Base-by-base conservation (phyloP, 2,329 filamentous ascomycete genomes). In the Ceratocystiopsis minuta region DNA sequence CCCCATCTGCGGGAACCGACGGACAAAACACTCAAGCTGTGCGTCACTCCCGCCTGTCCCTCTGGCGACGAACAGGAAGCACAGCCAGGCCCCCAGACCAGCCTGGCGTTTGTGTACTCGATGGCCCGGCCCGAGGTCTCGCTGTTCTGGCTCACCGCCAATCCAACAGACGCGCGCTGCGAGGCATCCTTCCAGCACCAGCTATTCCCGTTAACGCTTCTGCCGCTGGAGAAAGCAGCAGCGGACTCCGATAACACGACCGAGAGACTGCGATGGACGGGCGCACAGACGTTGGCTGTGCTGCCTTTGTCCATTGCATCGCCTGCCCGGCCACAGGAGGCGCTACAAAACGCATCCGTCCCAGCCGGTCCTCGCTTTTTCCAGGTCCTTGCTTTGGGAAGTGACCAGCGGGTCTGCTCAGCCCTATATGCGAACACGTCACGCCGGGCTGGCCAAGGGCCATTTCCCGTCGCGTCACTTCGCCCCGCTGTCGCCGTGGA, bases 1-100 rank as follows among this genome's bases (percentile, higher is more conserved):
- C 62, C 57, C 37, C 68, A 72, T 48, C 59, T 63, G 28, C 59
- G 61, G 39, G 57, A 60, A 38, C 41, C 50, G 12, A 54, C 54
- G 18, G 60, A 62, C 47, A 54, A 53, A 28, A 57, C 52, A 4
- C 49, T 70, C 16, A 61, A 58, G 39, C 50, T 72, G 24, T 52
- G 55, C 9, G 24, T 28, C 24, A 10, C 7, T 10, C 4, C 24
- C 5, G 24, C 24, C 24, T 9, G 24, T 28, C 24, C 11, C 24
- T 18, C 52, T 65, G 54, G 53, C 31, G 51, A 50, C 17, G 41
- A 50, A 12, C 44, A 46, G 34, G 24, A 49, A 28, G 34, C 41
- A 34, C 2, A 6, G 10, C 12, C 38, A 38, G 28, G 24, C 34
- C 14, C 39, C 41, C 33, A 44, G 2, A 51, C 48, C 36, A 51